Base-by-base conservation (phyloP, 352 stramenopile species). In the Phytopythium oedochilum region DNA sequence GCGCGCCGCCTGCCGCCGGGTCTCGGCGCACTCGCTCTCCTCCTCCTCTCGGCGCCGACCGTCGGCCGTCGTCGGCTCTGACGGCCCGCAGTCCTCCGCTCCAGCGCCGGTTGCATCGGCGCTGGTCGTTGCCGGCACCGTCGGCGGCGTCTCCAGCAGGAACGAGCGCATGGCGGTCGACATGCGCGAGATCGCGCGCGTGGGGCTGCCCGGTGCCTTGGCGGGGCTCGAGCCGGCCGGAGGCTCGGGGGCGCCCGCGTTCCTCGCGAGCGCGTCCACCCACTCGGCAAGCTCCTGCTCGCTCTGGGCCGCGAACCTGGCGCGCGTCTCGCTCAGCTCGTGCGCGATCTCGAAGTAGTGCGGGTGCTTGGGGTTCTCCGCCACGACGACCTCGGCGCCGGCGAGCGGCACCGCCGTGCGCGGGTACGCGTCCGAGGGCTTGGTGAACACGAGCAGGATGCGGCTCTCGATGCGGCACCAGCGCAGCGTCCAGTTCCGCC, bases 341-440 rank as follows among this genome's bases (percentile, higher is more conserved):
- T 91, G 81, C 28, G 73, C 55, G 31, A 93, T 72, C 60, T 93
- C 83, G 60, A 93, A 93, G 75, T 90, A 91, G 57, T 80, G 86
- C 39, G 71, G 77, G 32, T 83, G 78, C 47, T 83, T 82, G 26
- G 82, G 66, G 59, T 91, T 91, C 45, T 86, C 73, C 12, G 79
- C 48, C 3, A 93, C 64, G 20, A 70, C 75, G 22, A 93, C 64
- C 32, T 86, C 71, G 5, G 83, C 76, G 18, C 78, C 73, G 38
- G 88, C 78, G 2, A 93, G 54, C 15, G 81, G 64, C 38, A 93
- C 81, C 12, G 83, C 77, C 17, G 80, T 75, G 51, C 81, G 79
- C 15, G 83, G 78, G 9, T 77, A 58, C n/a, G 46, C 51, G 53
- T 90, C 78, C 0, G 54, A 71, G 2, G 78, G 75, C 5, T 70